These are phyloP conservation scores for Pythium inflatum DNA, from an alignment of 352 stramenopile genomes.

Conservation along the genomic window DNA sequence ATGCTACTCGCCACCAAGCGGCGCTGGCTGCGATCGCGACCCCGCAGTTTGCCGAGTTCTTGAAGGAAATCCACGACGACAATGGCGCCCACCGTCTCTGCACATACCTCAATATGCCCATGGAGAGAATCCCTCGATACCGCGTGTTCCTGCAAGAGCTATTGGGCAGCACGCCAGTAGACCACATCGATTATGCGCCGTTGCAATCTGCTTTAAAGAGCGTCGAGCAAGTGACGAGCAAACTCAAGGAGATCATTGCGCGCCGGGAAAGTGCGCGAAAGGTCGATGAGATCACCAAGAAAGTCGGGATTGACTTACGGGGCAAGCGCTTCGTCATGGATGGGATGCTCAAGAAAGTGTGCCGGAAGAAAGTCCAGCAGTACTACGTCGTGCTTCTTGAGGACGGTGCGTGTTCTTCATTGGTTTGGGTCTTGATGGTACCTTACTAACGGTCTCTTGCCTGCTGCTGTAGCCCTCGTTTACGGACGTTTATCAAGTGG, in stretches of 20 bases:
- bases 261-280: constrained; percentile 69
- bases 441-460: not conserved
- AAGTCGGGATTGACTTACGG: constrained; percentile 71
- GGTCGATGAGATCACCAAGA: constrained; percentile 59
- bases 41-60: constrained; percentile 70
- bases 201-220: constrained; percentile 76
- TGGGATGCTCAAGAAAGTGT: constrained; percentile 85
- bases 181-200: constrained; percentile 76
- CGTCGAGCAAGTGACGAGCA: constrained; percentile 73
- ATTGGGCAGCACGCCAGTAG: constrained; percentile 59
- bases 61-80: constrained; percentile 73
- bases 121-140: constrained; percentile 85
- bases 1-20: constrained; percentile 78
- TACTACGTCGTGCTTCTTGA: constrained; percentile 88
- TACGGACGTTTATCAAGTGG: constrained; percentile 63
- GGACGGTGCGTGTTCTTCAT: constrained; percentile 72
- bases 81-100: constrained; percentile 62
- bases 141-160: constrained; percentile 84
- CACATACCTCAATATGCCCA: constrained; percentile 87
- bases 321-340: constrained; percentile 74
- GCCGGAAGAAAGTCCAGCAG: constrained; percentile 77
- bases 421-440: not conserved
- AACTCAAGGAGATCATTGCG: constrained; percentile 83
- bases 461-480: constrained; percentile 55
- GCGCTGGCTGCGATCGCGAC: constrained; percentile 74